Evolutionary conservation across 2,329 filamentous ascomycete genomes (phyloP), one percentile per base, ranked within the genome.

Genomic region (Berkeleyomyces basicola): DNA sequence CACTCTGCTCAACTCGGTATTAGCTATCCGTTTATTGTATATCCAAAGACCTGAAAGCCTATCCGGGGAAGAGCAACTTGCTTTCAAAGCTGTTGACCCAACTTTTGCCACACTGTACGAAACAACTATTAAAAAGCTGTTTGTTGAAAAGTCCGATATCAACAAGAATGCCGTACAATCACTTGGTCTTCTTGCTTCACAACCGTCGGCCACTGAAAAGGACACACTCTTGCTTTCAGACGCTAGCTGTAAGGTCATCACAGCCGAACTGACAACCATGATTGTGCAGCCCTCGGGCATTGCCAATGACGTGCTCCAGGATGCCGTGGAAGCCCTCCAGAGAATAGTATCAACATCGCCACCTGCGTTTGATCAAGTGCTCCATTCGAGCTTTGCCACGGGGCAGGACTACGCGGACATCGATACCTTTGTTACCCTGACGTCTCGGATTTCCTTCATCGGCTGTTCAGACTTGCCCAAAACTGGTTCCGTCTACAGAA

Each of bases 1-100:
- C 1, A 74, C 75, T 16, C 71, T 83, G 1, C 67, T 82, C 4
- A 78, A 79, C 60, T 77, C 79, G 1, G 69, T 82, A 6, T 70
- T 83, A 31, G 77, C 77, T 65, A 75, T 76, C 2, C 72, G 78
- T 2, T 68, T 75, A 39, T 67, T 75, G 2, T 69, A 79, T 2
- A 69, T 74, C 9, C 70, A 59, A 14, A 39, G 58, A 2, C 36
- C 71, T 11, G 65, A 67, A 4, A 67, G 69, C 0, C 70, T 74
- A 67, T 69, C 68, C 3, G 66, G 65, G n/a, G 72, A 71, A 47
- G 77, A 74, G 33, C 72, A 70, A 57, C 69, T 68, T 43, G 72
- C 71, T 51, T 78, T 75, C 67, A 70, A 69, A 55, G 69, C 69
- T 46, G 70, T 72, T 16, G 73, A 72, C 61, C 61, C 66, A 1